Conservation (phyloP, 805 yeast genomes). For the Barnettozyma sucrosica region DNA sequence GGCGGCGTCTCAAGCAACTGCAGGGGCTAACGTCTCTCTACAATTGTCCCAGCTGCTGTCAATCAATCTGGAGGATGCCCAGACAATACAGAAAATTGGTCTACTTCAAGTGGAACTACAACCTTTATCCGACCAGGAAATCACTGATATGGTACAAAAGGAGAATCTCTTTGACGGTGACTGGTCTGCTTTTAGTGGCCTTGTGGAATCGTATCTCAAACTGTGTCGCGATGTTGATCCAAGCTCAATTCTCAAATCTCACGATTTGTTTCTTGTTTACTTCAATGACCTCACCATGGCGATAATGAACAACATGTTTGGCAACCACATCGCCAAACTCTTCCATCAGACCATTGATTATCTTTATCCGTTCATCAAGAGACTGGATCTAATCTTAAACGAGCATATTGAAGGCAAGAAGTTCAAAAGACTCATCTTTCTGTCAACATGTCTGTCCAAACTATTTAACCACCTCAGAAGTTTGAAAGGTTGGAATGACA, state of each 20-base stretch:
- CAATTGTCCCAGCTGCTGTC: slow-evolving; percentile 11
- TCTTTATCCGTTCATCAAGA: slow-evolving; percentile 40
- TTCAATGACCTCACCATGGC: slow-evolving; percentile 44
- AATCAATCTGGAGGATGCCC: slow-evolving; percentile 9
- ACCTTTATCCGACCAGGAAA: slow-evolving; percentile 7
- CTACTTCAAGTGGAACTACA: slow-evolving; percentile 20
- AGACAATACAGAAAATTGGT: slow-evolving; percentile 7
- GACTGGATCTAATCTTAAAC: slow-evolving; percentile 38
- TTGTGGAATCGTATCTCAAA: slow-evolving; percentile 38
- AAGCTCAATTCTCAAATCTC: slow-evolving; percentile 47
- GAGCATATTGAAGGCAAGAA: slow-evolving; percentile 38
- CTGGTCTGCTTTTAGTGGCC: slow-evolving; percentile 40
- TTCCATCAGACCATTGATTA: slow-evolving; percentile 34
- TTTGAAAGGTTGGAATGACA: slow-evolving; percentile 30
- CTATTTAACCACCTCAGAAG: slow-evolving; percentile 26
- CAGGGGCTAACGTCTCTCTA: background rate
- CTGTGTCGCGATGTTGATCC: slow-evolving; percentile 49
- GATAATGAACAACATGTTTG: slow-evolving; percentile 37
- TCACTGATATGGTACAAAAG: slow-evolving; percentile 23
- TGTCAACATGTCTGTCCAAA: slow-evolving; percentile 23
- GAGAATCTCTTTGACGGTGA: slow-evolving; percentile 28
- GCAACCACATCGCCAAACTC: slow-evolving; percentile 33
- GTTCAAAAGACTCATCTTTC: slow-evolving; percentile 29
- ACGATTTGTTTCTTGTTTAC: slow-evolving; percentile 45
- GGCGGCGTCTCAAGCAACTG: background rate